Percentiles rank a stretch among this genome's conserved stretches.
Evolutionary conservation across 2,329 filamentous ascomycete genomes (phyloP).

Genomic region (Drechslerella dactyloides): DNA sequence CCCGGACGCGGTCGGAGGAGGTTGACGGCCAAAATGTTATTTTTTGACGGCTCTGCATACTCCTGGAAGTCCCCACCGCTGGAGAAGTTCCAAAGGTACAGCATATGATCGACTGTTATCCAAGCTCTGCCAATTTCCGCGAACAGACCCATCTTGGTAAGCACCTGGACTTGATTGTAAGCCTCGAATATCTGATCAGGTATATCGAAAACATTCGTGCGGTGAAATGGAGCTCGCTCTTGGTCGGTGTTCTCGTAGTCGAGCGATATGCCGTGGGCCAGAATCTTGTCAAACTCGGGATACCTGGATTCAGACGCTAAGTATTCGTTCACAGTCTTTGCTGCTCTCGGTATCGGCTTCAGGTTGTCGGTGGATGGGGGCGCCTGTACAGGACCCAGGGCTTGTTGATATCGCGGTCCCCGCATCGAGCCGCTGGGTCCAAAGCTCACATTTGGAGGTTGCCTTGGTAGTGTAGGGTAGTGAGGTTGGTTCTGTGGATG

Average conservation of each 20-base stretch:
- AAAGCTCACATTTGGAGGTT: slow-evolving; percentile 20
- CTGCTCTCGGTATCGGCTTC: slow-evolving; percentile 78
- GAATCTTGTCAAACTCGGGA: slow-evolving; percentile 86
- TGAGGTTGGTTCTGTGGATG: slow-evolving; percentile 33
- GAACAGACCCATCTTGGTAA: slow-evolving; percentile 94
- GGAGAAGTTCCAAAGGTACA: slow-evolving; percentile 99
- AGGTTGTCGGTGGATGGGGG: slow-evolving; percentile 57
- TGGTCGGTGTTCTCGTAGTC: slow-evolving; percentile 57
- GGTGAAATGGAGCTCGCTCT: slow-evolving; percentile 88
- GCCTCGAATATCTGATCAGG: slow-evolving; percentile 92
- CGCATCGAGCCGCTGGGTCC: slow-evolving; percentile 38
- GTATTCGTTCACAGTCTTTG: slow-evolving; percentile 79
- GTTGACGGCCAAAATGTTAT: slow-evolving; percentile 89
- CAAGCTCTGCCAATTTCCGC: slow-evolving; percentile 93
- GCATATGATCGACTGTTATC: slow-evolving; percentile 91
- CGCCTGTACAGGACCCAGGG: slow-evolving; percentile 36
- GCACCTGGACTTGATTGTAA: slow-evolving; percentile 83
- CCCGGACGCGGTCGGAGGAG: slow-evolving; percentile 82
- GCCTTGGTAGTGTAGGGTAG: slow-evolving; percentile 29
- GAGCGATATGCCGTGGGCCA: slow-evolving; percentile 68
- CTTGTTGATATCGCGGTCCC: slow-evolving; percentile 42
- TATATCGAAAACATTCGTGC: slow-evolving; percentile 82
- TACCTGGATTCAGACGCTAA: slow-evolving; percentile 78
- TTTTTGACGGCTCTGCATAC: slow-evolving; percentile 53
- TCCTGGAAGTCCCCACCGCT: slow-evolving; percentile 60